Base-by-base conservation (phyloP, 2,329 filamentous ascomycete species). In the Pestalotiopsis sp. region DNA sequence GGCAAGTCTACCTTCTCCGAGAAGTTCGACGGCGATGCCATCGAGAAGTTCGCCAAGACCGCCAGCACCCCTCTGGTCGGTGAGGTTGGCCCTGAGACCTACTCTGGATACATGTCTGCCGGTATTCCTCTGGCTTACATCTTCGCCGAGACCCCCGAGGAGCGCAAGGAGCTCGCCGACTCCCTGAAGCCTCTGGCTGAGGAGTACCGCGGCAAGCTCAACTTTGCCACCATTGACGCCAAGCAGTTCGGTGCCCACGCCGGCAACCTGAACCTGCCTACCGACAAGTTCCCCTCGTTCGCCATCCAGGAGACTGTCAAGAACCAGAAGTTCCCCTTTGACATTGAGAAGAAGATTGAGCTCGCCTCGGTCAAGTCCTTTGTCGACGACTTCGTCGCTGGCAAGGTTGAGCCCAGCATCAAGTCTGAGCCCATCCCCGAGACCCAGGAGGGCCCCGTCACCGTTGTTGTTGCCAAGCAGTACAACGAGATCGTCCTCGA, bases 371-470 rank as follows among this genome's bases (percentile, higher is more conserved):
- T 99, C 77, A 88, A 87, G 81, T 85, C 90, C 75, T 99, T 98
- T 80, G 92, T 98, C 70, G 88, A 96, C 73, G 90, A 96, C 75
- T 98, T 95, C 80, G 84, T 91, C 69, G 88, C 89, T 71, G 96
- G 95, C 84, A 97, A 97, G 88, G 82, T 98, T 74, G 91, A 97
- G 82, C 93, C 96, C 76, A 97, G 93, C 88, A 92, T 99, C 89
- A 99, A 99, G 90, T 98, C 95, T 72, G 96, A 99, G 88, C 93
- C 94, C 68, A 91, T 98, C 75, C 96, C 96, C 72, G 94, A 98
- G 89, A 92, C 88, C 73, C 93, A 99, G 83, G 94, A 98, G 73
- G 94, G 93, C 68, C 88, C 94, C 72, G 95, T 98, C 77, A 91
- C 90, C 70, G 87, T 97, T 70, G 88, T 99, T 69, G 96, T 99